Conservation (phyloP, 2,329 filamentous ascomycete species). For the Penicillium paneum region DNA sequence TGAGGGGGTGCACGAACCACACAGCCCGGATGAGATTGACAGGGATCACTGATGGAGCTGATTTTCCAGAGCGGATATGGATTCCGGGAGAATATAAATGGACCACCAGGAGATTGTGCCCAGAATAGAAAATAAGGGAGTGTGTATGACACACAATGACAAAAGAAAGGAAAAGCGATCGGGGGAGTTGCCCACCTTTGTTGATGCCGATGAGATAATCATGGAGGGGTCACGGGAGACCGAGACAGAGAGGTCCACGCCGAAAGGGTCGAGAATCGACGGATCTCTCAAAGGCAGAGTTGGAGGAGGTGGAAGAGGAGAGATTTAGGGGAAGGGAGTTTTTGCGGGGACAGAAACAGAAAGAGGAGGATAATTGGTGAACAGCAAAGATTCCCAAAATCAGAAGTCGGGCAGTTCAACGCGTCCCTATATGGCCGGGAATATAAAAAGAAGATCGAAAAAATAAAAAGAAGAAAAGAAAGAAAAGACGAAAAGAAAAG, state of each 20-base stretch:
- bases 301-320: background rate
- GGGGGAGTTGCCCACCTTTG: background rate
- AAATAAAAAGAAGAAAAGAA: background rate
- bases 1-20: background rate
- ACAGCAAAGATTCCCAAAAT: background rate
- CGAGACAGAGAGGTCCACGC: background rate
- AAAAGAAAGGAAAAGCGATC: background rate
- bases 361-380: background rate
- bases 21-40: background rate
- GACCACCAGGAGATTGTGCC: background rate
- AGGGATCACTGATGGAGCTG: background rate
- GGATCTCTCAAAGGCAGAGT: background rate
- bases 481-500: background rate
- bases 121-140: background rate
- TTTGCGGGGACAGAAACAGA: background rate
- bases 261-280: background rate
- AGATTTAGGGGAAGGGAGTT: background rate
- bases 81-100: background rate
- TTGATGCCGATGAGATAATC: background rate
- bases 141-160: background rate
- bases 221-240: background rate
- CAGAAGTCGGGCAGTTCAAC: background rate
- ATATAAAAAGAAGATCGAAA: background rate
- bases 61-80: background rate
- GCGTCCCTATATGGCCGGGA: background rate